These are phyloP conservation scores for Nicotiana noctiflora DNA, from an alignment of 257 asterid species.

Conservation along the genomic window DNA sequence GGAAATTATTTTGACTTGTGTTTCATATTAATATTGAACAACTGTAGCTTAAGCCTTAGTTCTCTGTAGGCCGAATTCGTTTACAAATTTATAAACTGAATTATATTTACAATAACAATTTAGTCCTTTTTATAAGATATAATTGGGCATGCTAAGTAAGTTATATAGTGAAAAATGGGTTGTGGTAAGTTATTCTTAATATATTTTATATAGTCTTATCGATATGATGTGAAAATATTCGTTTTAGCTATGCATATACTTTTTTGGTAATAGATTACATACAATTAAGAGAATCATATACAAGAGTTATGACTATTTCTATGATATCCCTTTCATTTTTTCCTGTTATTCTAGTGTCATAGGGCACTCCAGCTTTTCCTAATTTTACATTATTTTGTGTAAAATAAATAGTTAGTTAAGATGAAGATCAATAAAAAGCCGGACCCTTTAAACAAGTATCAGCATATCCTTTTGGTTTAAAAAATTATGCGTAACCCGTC, in stretches of 20 bases:
- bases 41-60: too few relatives aligned
- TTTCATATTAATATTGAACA: too few relatives aligned
- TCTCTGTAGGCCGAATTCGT: too few relatives aligned
- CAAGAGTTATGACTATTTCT: not conserved
- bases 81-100: too few relatives aligned
- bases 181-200: not conserved
- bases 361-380: not conserved
- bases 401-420: not conserved
- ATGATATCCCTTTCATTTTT: slow-evolving; percentile 13
- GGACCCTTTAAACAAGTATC: not conserved
- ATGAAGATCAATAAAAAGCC: not conserved
- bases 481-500: slow-evolving; percentile 3
- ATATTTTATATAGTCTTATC: too few relatives aligned
- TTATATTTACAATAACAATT: too few relatives aligned
- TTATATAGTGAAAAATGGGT: too few relatives aligned
- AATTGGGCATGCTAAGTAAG: too few relatives aligned
- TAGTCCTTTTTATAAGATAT: too few relatives aligned
- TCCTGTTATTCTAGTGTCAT: not conserved
- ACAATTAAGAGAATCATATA: too few relatives aligned
- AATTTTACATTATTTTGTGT: not conserved
- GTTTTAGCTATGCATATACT: not conserved
- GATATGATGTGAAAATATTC: not conserved
- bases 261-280: not conserved
- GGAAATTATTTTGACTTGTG: too few relatives aligned
- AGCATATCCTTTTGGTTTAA: too few relatives aligned